Evolutionary conservation across 129 eudicot genomes (phyloP).

Genomic region (Calendula officinalis): DNA sequence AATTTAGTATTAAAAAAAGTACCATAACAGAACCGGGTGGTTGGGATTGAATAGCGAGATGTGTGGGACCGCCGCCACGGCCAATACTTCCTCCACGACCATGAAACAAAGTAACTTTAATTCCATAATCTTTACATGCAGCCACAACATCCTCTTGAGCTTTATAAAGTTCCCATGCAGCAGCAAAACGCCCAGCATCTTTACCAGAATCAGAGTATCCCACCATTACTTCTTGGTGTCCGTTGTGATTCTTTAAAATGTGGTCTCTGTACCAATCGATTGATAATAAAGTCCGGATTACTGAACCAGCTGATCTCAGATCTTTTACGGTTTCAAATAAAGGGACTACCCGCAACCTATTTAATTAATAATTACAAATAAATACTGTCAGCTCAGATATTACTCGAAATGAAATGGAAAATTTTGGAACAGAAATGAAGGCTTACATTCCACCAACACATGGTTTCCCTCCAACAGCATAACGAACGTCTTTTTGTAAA

Average conservation of each 20-base stretch:
- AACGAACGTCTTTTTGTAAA: constrained; percentile 89
- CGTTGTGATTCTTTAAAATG: constrained; percentile 72
- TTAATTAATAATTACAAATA: constrained; percentile 18
- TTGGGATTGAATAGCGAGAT: constrained; percentile 94
- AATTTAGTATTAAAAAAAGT: constrained; percentile 14
- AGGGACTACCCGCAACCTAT: constrained; percentile 87
- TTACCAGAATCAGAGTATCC: constrained; percentile 97
- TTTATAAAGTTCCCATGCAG: constrained; percentile 98
- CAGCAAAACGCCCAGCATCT: constrained; percentile 97
- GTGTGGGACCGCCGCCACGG: constrained; percentile 97
- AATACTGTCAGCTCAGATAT: background rate
- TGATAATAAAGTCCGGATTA: constrained; percentile 61
- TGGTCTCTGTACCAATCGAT: constrained; percentile 86
- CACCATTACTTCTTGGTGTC: constrained; percentile 97
- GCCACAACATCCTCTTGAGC: constrained; percentile 96
- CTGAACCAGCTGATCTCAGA: constrained; percentile 92
- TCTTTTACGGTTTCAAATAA: constrained; percentile 93
- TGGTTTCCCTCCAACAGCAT: constrained; percentile 69
- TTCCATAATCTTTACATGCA: constrained; percentile 79
- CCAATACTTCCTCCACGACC: constrained; percentile 98
- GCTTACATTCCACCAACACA: constrained; percentile 78
- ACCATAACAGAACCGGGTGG: constrained; percentile 99
- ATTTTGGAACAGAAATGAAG: constrained; percentile 13
- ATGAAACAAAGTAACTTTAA: constrained; percentile 81
- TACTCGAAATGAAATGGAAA: background rate